phyloP scores from a whole-genome alignment of 2,329 filamentous ascomycete species.

The Fusarium zealandicum region DNA sequence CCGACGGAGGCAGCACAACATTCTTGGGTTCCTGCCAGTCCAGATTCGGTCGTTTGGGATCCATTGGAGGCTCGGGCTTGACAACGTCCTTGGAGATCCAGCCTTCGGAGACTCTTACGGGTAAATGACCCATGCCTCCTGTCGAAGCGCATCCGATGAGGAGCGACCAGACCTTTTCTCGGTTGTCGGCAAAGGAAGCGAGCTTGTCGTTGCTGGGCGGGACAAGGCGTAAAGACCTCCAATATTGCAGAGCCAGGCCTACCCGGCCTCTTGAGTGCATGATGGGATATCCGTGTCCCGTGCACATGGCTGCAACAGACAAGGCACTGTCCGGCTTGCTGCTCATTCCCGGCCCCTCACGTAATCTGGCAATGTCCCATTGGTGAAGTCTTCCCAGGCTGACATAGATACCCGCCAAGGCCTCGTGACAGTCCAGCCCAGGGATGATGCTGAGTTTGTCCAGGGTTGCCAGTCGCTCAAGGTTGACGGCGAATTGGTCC shows the following conservation, averaged over 20 bases:
- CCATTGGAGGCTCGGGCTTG: constrained; percentile 58
- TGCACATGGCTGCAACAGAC: constrained; percentile 69
- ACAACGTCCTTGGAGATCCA: constrained; percentile 76
- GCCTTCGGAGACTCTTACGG: constrained; percentile 73
- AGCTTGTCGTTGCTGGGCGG: constrained; percentile 47
- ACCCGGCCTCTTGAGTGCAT: constrained; percentile 74
- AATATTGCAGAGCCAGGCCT: constrained; percentile 79
- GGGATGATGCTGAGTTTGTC: constrained; percentile 75
- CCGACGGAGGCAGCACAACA: constrained; percentile 60
- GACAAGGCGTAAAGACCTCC: constrained; percentile 68
- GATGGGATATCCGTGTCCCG: constrained; percentile 71
- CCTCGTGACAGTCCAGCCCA: constrained; percentile 78
- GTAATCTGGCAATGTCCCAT: constrained; percentile 70
- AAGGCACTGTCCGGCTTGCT: constrained; percentile 58
- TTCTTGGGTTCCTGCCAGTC: constrained; percentile 79
- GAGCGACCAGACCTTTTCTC: constrained; percentile 69
- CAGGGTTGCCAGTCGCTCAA: constrained; percentile 72
- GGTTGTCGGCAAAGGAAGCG: constrained; percentile 48
- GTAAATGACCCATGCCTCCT: constrained; percentile 56
- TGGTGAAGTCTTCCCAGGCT: constrained; percentile 74
- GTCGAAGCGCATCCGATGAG: constrained; percentile 69
- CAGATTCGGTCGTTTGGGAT: constrained; percentile 55
- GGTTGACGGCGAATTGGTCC: constrained; percentile 73
- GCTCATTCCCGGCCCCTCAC: constrained; percentile 55
- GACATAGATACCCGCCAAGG: constrained; percentile 74